A percentile compares a stretch with the other conserved stretches of the same genome.
These are phyloP conservation scores for Tricholoma saponaceum DNA, from an alignment of 768 basidiomycete species.

Conservation along the genomic window DNA sequence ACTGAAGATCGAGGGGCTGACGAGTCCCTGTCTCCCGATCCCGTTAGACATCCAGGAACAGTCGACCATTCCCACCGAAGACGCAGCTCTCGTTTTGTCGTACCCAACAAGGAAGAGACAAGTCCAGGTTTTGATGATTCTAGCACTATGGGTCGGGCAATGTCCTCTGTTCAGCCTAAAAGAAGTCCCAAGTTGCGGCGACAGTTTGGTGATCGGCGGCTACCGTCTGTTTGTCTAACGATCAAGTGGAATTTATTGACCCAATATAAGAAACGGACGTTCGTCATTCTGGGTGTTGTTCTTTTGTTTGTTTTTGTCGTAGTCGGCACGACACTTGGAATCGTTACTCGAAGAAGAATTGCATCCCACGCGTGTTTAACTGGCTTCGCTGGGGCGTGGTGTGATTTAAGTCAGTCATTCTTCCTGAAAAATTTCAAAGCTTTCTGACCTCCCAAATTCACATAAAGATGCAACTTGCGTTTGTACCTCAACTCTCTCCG, in stretches of 20 bases:
- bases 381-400: constrained; percentile 44
- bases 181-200: neutral
- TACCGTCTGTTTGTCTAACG: neutral
- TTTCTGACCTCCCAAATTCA: constrained; percentile 3
- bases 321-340: constrained; percentile 42
- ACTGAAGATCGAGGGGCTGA: constrained; percentile 41
- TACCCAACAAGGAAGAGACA: constrained; percentile 14
- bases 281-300: constrained; percentile 18
- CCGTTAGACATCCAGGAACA: constrained; percentile 48
- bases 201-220: neutral
- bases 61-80: constrained; percentile 52
- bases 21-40: constrained; percentile 44
- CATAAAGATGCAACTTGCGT: constrained; percentile 55
- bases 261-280: constrained; percentile 17
- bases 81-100: constrained; percentile 22
- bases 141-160: constrained; percentile 4
- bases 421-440: neutral
- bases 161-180: neutral
- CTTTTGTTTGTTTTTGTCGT: constrained; percentile 33
- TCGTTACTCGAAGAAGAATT: constrained; percentile 30
- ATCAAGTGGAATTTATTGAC: neutral
- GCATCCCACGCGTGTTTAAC: constrained; percentile 30
- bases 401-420: constrained; percentile 48
- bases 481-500: constrained; percentile 42
- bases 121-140: constrained; percentile 18